Percentiles rank a stretch among this genome's conserved stretches.
Conservation (phyloP, 768 basidiomycete species). For the Suillus paluster region DNA sequence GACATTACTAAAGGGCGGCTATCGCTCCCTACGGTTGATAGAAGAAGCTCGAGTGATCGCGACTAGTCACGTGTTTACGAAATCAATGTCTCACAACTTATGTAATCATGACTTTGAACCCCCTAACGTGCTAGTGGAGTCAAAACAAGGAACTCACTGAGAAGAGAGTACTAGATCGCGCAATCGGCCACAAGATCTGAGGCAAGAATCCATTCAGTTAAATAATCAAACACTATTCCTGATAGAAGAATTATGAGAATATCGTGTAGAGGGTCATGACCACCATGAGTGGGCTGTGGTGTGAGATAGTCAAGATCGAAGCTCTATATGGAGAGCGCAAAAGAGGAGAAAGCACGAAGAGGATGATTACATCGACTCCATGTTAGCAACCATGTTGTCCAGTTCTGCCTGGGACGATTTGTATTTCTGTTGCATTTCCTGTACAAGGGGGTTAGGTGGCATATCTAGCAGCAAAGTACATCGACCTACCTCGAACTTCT, state of each 20-base stretch:
- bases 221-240: slow-evolving; percentile 15
- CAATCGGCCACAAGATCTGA: not conserved
- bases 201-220: slow-evolving; percentile 15
- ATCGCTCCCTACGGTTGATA: not conserved
- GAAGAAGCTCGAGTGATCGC: no score
- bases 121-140: not conserved
- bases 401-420: slow-evolving; percentile 76
- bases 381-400: slow-evolving; percentile 77
- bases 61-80: not conserved
- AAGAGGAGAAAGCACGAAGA: slow-evolving; percentile 1
- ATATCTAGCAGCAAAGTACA: not conserved
- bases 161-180: not conserved
- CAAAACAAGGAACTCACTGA: not conserved
- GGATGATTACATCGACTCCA: slow-evolving; percentile 66
- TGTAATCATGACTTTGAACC: not conserved
- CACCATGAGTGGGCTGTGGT: not conserved
- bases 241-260: slow-evolving; percentile 26
- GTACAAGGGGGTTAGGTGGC: slow-evolving; percentile 18
- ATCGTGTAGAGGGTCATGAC: slow-evolving; percentile 12
- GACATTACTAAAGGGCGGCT: not conserved
- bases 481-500: slow-evolving; percentile 81
- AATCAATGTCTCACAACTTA: not conserved
- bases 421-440: slow-evolving; percentile 79
- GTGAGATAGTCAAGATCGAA: not conserved
- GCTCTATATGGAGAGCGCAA: slow-evolving; percentile 8